Percentiles rank a stretch among this genome's conserved stretches.
Conservation (phyloP, 2,329 filamentous ascomycete genomes). For the Claviceps digitariae region DNA sequence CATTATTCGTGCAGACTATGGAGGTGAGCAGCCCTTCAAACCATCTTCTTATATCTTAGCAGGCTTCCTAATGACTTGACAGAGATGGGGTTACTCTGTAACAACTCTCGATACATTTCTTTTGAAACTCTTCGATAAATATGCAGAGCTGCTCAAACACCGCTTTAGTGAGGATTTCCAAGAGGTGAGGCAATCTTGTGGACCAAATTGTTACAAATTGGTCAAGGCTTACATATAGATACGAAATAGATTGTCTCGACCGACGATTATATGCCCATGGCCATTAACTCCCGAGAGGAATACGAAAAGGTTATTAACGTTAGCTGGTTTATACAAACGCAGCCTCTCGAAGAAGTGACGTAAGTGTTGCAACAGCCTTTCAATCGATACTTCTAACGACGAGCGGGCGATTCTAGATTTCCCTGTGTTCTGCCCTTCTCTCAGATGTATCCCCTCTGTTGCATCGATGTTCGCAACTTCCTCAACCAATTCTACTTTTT, state of each 20-base stretch:
- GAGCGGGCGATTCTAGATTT: constrained; percentile 41
- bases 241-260: constrained; percentile 58
- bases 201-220: not conserved
- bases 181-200: constrained; percentile 41
- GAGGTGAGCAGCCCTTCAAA: constrained; percentile 50
- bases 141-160: constrained; percentile 78
- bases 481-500: constrained; percentile 98
- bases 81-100: constrained; percentile 86
- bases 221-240: not conserved
- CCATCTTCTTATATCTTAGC: constrained; percentile 35
- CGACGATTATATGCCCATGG: constrained; percentile 99
- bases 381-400: constrained; percentile 1
- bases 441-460: constrained; percentile 97
- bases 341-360: constrained; percentile 59
- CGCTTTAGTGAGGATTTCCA: constrained; percentile 94
- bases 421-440: constrained; percentile 95
- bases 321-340: constrained; percentile 88
- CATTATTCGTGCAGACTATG: constrained; percentile 96
- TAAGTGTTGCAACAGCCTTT: constrained; percentile 27
- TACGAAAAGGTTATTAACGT: constrained; percentile 94
- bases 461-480: constrained; percentile 96
- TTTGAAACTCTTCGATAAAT: constrained; percentile 83
- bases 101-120: constrained; percentile 70
- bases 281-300: constrained; percentile 77
- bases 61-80: constrained; percentile 61